Conservation (phyloP, 2,329 filamentous ascomycete species). For the Colletotrichum australisinense region DNA sequence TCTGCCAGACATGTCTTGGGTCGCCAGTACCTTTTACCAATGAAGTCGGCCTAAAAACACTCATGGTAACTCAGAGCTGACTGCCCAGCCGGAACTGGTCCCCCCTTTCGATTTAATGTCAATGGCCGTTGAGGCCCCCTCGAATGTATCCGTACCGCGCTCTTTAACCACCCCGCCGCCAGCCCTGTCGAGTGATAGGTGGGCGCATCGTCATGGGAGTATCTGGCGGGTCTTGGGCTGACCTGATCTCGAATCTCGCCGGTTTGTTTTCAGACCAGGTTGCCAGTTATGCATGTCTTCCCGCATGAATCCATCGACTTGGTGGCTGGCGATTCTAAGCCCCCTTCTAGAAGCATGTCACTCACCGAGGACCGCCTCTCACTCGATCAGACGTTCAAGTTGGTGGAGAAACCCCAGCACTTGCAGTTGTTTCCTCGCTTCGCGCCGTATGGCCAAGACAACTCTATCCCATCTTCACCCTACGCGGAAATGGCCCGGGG, state of each 20-base stretch:
- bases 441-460: conserved; percentile 30
- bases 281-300: conserved; percentile 23
- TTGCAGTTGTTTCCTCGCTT: conserved; percentile 31
- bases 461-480: conserved; percentile 26
- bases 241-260: conserved; percentile 10
- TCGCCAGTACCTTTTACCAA: conserved; percentile 23
- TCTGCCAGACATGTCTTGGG: conserved; percentile 33
- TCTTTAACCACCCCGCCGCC: conserved; percentile 21
- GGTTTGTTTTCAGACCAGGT: conserved; percentile 8
- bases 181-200: conserved; percentile 34
- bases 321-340: conserved; percentile 36
- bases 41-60: neutral
- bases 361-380: conserved; percentile 29
- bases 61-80: conserved; percentile 23
- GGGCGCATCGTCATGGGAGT: conserved; percentile 24
- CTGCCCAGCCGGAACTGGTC: conserved; percentile 32
- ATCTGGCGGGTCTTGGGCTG: conserved; percentile 29
- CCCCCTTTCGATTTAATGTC: conserved; percentile 12
- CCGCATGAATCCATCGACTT: conserved; percentile 22
- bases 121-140: conserved; percentile 26
- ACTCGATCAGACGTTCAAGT: conserved; percentile 10
- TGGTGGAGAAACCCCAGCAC: conserved; percentile 25
- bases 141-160: conserved; percentile 3
- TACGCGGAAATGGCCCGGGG: conserved; percentile 11
- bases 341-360: conserved; percentile 32